A percentile compares a stretch with the other conserved stretches of the same genome.
Conservation (phyloP, 2,329 filamentous ascomycete genomes). For the Penicillium psychrosexuale region DNA sequence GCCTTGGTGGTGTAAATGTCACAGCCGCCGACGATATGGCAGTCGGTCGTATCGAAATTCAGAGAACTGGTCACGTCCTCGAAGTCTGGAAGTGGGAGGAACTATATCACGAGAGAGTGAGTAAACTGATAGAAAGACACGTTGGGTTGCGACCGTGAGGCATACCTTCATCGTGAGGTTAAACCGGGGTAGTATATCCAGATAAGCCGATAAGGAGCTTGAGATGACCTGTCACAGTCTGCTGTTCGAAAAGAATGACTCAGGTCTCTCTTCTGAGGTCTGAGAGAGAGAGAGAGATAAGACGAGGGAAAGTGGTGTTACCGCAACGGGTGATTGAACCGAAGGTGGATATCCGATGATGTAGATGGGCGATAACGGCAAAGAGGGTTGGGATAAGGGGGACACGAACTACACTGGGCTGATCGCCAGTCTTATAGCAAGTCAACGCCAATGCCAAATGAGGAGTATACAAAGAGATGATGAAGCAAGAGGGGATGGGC, state of each 20-base stretch:
- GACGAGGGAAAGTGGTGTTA: neutral
- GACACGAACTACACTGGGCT: slow-evolving; percentile 9
- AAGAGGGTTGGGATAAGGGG: slow-evolving; percentile 17
- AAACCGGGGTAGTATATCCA: slow-evolving; percentile 8
- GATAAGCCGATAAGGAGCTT: slow-evolving; percentile 3
- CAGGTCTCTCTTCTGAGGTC: neutral
- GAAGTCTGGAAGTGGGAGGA: slow-evolving; percentile 84
- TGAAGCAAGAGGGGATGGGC: slow-evolving; percentile 11
- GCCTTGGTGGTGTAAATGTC: slow-evolving; percentile 98
- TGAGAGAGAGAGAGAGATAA: neutral
- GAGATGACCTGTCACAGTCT: slow-evolving; percentile 2
- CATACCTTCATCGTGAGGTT: slow-evolving; percentile 12
- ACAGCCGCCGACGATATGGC: slow-evolving; percentile 87
- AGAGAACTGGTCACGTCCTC: slow-evolving; percentile 88
- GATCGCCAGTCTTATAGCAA: slow-evolving; percentile 10
- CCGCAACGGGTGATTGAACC: slow-evolving; percentile 8
- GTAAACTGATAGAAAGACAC: slow-evolving; percentile 4
- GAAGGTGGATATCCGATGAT: slow-evolving; percentile 13
- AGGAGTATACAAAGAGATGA: slow-evolving; percentile 28
- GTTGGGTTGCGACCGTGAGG: neutral
- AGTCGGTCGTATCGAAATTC: slow-evolving; percentile 93
- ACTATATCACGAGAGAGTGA: slow-evolving; percentile 54
- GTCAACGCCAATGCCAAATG: slow-evolving; percentile 29
- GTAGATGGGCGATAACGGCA: slow-evolving; percentile 45
- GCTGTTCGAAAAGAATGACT: neutral